A percentile compares a stretch with the other conserved stretches of the same genome.
Conservation (phyloP, 2,329 filamentous ascomycete genomes). For the Nothophaeocryptopus gaeumannii region DNA sequence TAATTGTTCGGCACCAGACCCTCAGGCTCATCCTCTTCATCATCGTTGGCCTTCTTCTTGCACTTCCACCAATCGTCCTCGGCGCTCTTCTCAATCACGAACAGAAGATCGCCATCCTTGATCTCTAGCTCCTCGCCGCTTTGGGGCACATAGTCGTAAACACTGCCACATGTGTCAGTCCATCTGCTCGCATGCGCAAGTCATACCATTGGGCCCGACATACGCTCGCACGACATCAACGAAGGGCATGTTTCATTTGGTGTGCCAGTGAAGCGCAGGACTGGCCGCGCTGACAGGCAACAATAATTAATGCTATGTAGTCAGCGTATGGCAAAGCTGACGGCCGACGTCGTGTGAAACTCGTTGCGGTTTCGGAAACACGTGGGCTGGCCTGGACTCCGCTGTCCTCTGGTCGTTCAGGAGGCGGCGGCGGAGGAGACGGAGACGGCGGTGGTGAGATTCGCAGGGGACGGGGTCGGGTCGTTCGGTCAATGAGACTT, state of each 20-base stretch:
- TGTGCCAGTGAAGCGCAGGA: not conserved
- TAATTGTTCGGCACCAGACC: conserved; percentile 94
- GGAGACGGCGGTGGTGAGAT: not conserved
- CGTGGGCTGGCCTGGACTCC: not conserved
- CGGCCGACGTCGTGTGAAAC: not conserved
- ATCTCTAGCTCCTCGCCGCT: conserved; percentile 82
- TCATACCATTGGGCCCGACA: too few species aligned
- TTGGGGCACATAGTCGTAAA: conserved; percentile 91
- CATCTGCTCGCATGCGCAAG: too few species aligned
- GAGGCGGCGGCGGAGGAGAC: not conserved
- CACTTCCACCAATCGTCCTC: conserved; percentile 92
- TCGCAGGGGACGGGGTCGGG: too few species aligned
- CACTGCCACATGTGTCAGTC: too few species aligned
- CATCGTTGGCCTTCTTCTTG: conserved; percentile 76
- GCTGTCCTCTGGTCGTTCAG: not conserved
- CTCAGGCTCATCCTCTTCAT: conserved; percentile 87
- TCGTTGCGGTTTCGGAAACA: not conserved
- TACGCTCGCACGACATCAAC: conserved; percentile 79
- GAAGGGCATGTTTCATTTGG: conserved; percentile 68
- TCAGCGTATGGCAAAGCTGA: not conserved
- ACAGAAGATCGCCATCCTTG: conserved; percentile 81
- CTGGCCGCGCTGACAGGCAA: not conserved
- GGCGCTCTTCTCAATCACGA: conserved; percentile 75
- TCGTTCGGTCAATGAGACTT: not conserved
- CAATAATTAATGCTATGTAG: too few species aligned